A percentile compares a stretch with the other conserved stretches of the same genome.
Evolutionary conservation across 2,329 filamentous ascomycete genomes (phyloP).

Genomic region (Pseudogymnoascus pannorum): DNA sequence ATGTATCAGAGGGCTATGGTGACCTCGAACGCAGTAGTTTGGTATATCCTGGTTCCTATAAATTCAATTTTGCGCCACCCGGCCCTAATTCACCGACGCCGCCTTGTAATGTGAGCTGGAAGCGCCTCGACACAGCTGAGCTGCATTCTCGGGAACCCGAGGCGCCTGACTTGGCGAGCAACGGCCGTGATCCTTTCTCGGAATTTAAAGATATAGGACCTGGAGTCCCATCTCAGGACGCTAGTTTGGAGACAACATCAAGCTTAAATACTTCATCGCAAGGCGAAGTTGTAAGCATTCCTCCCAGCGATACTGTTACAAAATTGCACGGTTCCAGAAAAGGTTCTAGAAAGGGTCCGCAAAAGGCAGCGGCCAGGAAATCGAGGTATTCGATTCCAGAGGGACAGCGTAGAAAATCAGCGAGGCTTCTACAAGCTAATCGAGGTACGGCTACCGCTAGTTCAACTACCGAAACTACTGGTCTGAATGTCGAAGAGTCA

Average conservation of each 20-base stretch:
- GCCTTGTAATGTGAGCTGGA: background rate
- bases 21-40: background rate
- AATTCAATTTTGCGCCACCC: background rate
- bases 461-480: background rate
- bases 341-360: too few relatives aligned
- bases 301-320: background rate
- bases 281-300: background rate
- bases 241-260: background rate
- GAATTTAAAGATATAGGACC: background rate
- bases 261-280: background rate
- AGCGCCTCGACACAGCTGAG: background rate
- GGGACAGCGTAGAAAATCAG: background rate
- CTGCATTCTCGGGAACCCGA: background rate
- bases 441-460: background rate
- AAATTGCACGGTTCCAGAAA: too few relatives aligned
- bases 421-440: background rate
- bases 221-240: background rate
- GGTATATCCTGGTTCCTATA: background rate
- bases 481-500: background rate
- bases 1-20: background rate
- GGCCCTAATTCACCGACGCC: background rate
- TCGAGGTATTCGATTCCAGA: background rate
- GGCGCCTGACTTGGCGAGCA: background rate
- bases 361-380: background rate
- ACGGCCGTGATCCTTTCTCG: background rate